Evolutionary conservation across 2,329 filamentous ascomycete species (phyloP), one percentile per base, ranked within the genome.

Genomic region (Calonectria hawksworthii): DNA sequence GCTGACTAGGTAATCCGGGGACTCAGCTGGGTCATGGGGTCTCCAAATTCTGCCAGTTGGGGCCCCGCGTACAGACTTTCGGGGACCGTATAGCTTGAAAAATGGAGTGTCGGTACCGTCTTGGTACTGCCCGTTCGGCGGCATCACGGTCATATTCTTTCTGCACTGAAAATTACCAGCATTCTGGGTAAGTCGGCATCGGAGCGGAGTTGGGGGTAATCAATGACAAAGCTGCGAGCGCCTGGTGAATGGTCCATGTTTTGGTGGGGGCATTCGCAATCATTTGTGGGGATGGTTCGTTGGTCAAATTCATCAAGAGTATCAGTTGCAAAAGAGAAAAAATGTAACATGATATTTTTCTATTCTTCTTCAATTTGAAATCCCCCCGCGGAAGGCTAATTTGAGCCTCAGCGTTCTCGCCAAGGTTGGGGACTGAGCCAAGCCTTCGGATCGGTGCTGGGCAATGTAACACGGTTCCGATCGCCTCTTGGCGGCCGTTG

Each of bases 101-200:
- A 65, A 65, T 65, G 61, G 61, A 65, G 61, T 65, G 61, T 50
- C 50, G 3, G 41, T 26, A 50, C 41, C 26, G 38, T 44, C 61
- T 65, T 44, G 30, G 61, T 34, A 65, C n/a, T 65, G 30, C 28
- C 61, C 41, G 61, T 65, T 65, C 38, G 61, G 61, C 38, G 61
- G 16, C 61, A 65, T 50, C 61, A 65, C 61, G 61, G 61, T 34
- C 61, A 47, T 65, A 65, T 50, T 65, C 34, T 63, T 18, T 63
- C 56, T 28, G 38, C 36, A 18, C 34, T 65, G 61, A 3, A 50
- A 50, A 50, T 50, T 50, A 50, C 61, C 61, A 65, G 41, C 61
- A 65, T 65, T 50, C 32, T 65, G 61, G 61, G 41, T 65, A 65
- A 65, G 11, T 65, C 61, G 61, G 61, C 61, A 65, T 50, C 41